Percentiles rank a stretch among this genome's conserved stretches.
phyloP scores from a whole-genome alignment of 495 filamentous ascomycete species.

The Penicillium canariense region DNA sequence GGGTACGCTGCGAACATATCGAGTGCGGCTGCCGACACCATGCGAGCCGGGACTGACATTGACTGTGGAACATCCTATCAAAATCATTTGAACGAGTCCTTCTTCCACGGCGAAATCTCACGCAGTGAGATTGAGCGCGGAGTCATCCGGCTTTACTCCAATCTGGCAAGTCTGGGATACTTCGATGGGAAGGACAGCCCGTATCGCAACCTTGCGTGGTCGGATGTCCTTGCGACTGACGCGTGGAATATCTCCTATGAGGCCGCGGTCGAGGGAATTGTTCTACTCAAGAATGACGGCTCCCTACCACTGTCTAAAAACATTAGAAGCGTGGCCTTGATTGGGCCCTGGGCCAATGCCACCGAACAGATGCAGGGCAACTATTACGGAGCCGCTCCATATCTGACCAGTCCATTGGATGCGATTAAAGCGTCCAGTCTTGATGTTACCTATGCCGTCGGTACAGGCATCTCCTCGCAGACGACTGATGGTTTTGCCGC shows the following conservation, averaged over 20 bases:
- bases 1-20: slow-evolving; percentile 46
- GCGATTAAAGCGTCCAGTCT: slow-evolving; percentile 42
- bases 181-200: slow-evolving; percentile 50
- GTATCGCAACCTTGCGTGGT: slow-evolving; percentile 53
- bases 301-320: slow-evolving; percentile 47
- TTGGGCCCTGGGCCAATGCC: slow-evolving; percentile 60
- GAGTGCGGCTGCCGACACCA: slow-evolving; percentile 49
- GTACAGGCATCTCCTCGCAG: slow-evolving; percentile 42
- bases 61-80: slow-evolving; percentile 61
- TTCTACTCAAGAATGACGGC: slow-evolving; percentile 62
- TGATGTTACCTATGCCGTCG: slow-evolving; percentile 48
- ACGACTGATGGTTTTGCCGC: slow-evolving; percentile 38
- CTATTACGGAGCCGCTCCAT: slow-evolving; percentile 56
- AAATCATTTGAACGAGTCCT: slow-evolving; percentile 46
- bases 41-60: slow-evolving; percentile 61
- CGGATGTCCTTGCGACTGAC: slow-evolving; percentile 49
- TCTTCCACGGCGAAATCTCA: slow-evolving; percentile 47
- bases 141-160: slow-evolving; percentile 54
- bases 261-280: slow-evolving; percentile 58
- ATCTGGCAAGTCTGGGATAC: slow-evolving; percentile 55
- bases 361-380: slow-evolving; percentile 61
- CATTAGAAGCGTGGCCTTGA: slow-evolving; percentile 48
- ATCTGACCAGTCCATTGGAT: slow-evolving; percentile 52
- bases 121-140: slow-evolving; percentile 51
- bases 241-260: slow-evolving; percentile 55